A percentile compares a stretch with the other conserved stretches of the same genome.
These are phyloP conservation scores for Raphanus hybrid DNA, from an alignment of 441 rosid species.

Conservation along the genomic window DNA sequence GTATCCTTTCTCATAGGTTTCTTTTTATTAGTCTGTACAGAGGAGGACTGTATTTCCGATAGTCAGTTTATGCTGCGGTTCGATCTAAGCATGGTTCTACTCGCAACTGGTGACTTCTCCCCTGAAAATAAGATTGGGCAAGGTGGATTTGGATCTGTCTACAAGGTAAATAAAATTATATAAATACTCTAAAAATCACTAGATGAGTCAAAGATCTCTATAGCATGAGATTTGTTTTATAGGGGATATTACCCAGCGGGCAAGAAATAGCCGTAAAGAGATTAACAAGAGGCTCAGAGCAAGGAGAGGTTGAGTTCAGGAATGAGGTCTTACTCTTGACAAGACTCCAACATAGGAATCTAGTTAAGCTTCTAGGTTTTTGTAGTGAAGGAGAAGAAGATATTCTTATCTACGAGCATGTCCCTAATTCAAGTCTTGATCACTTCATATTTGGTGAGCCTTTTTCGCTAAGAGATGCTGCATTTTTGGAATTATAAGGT, in stretches of 20 bases:
- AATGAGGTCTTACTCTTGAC: conserved; percentile 53
- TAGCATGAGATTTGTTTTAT: neutral
- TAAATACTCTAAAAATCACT: neutral
- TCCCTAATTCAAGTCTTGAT: conserved; percentile 53
- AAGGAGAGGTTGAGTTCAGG: conserved; percentile 53
- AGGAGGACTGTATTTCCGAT: conserved; percentile 14
- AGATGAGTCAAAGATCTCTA: neutral
- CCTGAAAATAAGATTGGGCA: conserved; percentile 33
- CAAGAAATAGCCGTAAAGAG: conserved; percentile 53
- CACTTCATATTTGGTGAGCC: conserved; percentile 46
- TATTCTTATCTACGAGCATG: conserved; percentile 49
- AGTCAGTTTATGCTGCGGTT: conserved; percentile 27
- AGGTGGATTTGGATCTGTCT: conserved; percentile 42
- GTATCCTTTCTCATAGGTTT: neutral
- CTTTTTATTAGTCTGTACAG: neutral
- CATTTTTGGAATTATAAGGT: neutral
- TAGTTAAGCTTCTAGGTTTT: conserved; percentile 57
- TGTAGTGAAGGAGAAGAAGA: conserved; percentile 48
- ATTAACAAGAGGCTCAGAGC: conserved; percentile 41
- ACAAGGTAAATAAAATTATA: conserved; percentile 16
- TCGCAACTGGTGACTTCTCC: conserved; percentile 33
- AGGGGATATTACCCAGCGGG: conserved; percentile 51
- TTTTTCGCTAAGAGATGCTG: neutral
- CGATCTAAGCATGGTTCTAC: conserved; percentile 26
- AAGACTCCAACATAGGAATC: conserved; percentile 55